Conservation (phyloP, 2,329 filamentous ascomycete species). For the Xylaria sp. region DNA sequence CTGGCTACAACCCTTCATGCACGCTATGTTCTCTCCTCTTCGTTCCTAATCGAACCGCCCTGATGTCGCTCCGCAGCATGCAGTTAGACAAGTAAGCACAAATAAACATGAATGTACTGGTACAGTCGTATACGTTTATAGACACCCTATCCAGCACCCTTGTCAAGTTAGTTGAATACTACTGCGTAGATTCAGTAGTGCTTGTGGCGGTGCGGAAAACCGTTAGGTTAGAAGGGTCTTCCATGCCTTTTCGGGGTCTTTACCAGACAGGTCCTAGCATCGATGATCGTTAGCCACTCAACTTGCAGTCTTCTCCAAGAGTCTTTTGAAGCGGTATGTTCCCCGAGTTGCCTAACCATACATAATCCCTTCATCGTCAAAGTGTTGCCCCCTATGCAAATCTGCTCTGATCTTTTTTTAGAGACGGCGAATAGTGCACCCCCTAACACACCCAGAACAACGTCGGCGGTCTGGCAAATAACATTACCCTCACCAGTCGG, state of each 20-base stretch:
- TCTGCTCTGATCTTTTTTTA: constrained; percentile 12
- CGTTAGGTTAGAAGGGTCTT: not conserved
- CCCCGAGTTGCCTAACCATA: not conserved
- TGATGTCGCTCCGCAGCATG: not conserved
- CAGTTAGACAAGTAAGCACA: not conserved
- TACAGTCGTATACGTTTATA: too few relatives aligned
- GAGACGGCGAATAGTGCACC: not conserved
- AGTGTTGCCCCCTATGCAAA: not conserved
- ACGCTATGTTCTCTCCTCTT: not conserved
- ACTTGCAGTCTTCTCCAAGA: constrained; percentile 1
- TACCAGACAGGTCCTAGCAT: constrained; percentile 14
- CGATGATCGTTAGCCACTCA: constrained; percentile 22
- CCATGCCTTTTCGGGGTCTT: constrained; percentile 18
- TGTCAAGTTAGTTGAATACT: not conserved
- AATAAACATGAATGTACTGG: not conserved
- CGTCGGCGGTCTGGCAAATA: not conserved
- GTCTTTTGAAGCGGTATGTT: constrained; percentile 3
- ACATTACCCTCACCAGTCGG: not conserved
- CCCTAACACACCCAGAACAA: not conserved
- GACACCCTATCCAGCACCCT: not conserved
- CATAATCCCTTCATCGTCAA: constrained; percentile 10
- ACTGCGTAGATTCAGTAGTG: constrained; percentile 6
- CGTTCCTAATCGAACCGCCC: not conserved
- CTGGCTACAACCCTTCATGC: not conserved
- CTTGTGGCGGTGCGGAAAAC: constrained; percentile 22